phyloP scores from a whole-genome alignment of 371 early-diverging fungal genomes.

The Zychaea mexicana region DNA sequence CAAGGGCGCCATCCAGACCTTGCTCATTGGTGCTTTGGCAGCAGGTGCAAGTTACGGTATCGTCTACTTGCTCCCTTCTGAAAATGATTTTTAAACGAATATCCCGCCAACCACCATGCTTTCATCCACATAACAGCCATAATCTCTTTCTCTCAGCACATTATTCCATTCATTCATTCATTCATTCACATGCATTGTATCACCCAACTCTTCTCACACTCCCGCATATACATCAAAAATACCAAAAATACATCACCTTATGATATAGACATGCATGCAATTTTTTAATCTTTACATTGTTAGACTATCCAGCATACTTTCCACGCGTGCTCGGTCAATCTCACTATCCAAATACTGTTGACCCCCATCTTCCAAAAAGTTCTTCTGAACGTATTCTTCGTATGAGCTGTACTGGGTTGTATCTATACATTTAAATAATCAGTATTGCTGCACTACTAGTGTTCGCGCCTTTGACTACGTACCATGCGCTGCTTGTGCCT shows the following conservation, averaged over 20 bases:
- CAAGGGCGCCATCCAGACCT: conserved; percentile 59
- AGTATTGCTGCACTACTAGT: too few relatives aligned
- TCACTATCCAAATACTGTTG: conserved; percentile 38
- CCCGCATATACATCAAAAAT: too few relatives aligned
- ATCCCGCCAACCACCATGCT: background rate
- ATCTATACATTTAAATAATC: background rate
- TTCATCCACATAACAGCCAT: background rate
- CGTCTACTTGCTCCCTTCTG: conserved; percentile 41
- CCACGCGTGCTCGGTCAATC: conserved; percentile 37
- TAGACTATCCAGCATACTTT: conserved; percentile 27
- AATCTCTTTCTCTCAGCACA: too few relatives aligned
- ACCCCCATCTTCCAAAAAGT: conserved; percentile 42
- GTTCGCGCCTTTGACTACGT: too few relatives aligned
- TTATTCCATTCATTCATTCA: too few relatives aligned
- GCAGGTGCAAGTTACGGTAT: conserved; percentile 56
- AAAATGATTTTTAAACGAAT: conserved; percentile 12
- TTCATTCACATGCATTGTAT: too few relatives aligned
- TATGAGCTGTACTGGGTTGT: conserved; percentile 26
- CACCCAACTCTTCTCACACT: too few relatives aligned
- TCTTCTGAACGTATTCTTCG: conserved; percentile 43
- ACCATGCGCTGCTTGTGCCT: background rate
- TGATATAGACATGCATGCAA: too few relatives aligned
- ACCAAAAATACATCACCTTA: too few relatives aligned
- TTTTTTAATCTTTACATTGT: background rate
- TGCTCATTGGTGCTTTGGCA: conserved; percentile 66